phyloP scores from a whole-genome alignment of 2,329 filamentous ascomycete species.

The Ophiostoma quercus region DNA sequence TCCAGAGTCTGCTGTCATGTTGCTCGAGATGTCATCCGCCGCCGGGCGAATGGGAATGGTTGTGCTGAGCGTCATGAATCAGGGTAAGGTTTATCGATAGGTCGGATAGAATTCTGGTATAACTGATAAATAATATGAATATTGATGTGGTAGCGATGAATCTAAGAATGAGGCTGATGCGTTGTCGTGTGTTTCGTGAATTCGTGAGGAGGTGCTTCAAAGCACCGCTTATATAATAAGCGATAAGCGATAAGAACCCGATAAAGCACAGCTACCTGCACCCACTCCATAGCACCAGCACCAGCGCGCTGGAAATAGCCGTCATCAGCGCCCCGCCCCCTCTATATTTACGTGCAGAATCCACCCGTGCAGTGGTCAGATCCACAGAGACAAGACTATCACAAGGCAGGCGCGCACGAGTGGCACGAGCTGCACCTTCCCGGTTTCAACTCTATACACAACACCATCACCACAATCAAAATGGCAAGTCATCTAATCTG shows the following conservation, averaged over 20 bases:
- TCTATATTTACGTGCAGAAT: neutral
- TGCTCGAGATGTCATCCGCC: neutral
- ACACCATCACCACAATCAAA: neutral
- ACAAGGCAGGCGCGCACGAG: neutral
- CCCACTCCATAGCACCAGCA: neutral
- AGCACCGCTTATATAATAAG: neutral
- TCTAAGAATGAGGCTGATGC: neutral
- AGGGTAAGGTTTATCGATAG: neutral
- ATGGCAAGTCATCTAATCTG: neutral
- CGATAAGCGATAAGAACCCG: neutral
- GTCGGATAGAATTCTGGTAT: neutral
- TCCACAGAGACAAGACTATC: slow-evolving; percentile 1
- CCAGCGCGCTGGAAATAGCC: slow-evolving; percentile 5
- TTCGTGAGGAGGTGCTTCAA: neutral
- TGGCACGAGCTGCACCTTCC: neutral
- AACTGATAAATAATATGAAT: neutral
- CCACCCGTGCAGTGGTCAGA: neutral
- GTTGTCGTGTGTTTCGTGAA: neutral
- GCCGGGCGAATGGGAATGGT: neutral
- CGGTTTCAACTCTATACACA: neutral
- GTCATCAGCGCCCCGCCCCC: slow-evolving; percentile 13
- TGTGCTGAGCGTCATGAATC: slow-evolving; percentile 4
- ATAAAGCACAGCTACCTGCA: neutral
- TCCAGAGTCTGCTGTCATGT: neutral
- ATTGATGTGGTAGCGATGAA: neutral